phyloP scores from a whole-genome alignment of 495 filamentous ascomycete genomes.

The Aspergillus incahuasiensis region DNA sequence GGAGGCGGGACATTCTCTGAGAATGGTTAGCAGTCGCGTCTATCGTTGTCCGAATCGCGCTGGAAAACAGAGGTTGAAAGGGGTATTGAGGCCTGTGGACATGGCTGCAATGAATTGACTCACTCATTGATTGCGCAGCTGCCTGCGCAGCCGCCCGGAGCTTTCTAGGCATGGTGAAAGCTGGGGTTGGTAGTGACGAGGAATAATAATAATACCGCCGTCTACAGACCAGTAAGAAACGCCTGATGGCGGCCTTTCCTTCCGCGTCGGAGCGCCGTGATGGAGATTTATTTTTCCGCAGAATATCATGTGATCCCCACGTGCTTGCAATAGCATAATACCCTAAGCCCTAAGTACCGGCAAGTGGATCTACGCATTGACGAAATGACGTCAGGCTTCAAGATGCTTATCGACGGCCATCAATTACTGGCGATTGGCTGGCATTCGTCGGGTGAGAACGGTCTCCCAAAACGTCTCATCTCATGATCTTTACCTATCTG shows the following conservation, averaged over 20 bases:
- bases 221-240: constrained; percentile 13
- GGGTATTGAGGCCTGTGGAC: neutral
- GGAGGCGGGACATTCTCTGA: constrained; percentile 44
- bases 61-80: neutral
- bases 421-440: neutral
- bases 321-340: neutral
- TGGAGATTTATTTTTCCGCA: constrained; percentile 19
- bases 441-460: neutral
- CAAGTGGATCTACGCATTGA: neutral
- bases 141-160: constrained; percentile 46
- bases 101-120: constrained; percentile 7
- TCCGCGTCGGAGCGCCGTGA: constrained; percentile 11
- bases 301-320: constrained; percentile 15
- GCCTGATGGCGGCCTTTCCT: constrained; percentile 7
- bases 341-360: constrained; percentile 13
- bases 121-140: constrained; percentile 46
- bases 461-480: neutral
- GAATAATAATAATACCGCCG: constrained; percentile 6
- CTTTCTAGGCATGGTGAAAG: constrained; percentile 43
- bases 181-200: constrained; percentile 6
- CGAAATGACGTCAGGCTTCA: constrained; percentile 2
- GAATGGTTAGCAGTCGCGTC: constrained; percentile 18
- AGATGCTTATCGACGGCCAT: neutral
- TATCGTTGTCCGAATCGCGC: constrained; percentile 5
- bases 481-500: neutral